phyloP scores from a whole-genome alignment of 305 asterid genomes.

The Solanum hybrid region DNA sequence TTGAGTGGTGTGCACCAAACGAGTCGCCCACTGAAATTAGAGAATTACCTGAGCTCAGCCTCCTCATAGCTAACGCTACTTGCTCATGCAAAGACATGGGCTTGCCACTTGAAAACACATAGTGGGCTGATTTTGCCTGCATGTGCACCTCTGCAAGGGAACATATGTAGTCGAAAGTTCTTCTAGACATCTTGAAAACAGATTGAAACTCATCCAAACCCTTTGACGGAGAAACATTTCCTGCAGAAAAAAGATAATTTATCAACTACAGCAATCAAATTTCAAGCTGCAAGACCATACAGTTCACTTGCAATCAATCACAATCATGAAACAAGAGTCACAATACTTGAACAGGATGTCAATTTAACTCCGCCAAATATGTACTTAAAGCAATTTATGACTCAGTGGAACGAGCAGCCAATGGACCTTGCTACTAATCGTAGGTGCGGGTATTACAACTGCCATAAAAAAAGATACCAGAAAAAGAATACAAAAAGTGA shows the following conservation, averaged over 20 bases:
- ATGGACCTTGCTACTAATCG: background rate
- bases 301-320: background rate
- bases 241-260: slow-evolving; percentile 26
- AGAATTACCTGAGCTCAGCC: slow-evolving; percentile 82
- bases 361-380: background rate
- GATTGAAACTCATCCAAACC: slow-evolving; percentile 42
- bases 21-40: slow-evolving; percentile 73
- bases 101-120: slow-evolving; percentile 50
- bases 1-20: slow-evolving; percentile 72
- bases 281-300: background rate
- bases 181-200: slow-evolving; percentile 57
- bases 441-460: no score
- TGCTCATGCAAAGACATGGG: slow-evolving; percentile 68
- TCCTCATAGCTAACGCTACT: slow-evolving; percentile 69
- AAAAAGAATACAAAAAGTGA: background rate
- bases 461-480: background rate
- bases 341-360: background rate
- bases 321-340: background rate
- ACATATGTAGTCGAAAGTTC: slow-evolving; percentile 68
- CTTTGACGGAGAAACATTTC: slow-evolving; percentile 41
- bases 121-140: slow-evolving; percentile 57
- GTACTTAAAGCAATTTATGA: background rate
- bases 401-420: background rate
- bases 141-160: slow-evolving; percentile 61
- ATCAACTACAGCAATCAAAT: background rate